A percentile compares a stretch with the other conserved stretches of the same genome.
Conservation (phyloP, 1,284 basidiomycete genomes). For the Volvariella surrecta region DNA sequence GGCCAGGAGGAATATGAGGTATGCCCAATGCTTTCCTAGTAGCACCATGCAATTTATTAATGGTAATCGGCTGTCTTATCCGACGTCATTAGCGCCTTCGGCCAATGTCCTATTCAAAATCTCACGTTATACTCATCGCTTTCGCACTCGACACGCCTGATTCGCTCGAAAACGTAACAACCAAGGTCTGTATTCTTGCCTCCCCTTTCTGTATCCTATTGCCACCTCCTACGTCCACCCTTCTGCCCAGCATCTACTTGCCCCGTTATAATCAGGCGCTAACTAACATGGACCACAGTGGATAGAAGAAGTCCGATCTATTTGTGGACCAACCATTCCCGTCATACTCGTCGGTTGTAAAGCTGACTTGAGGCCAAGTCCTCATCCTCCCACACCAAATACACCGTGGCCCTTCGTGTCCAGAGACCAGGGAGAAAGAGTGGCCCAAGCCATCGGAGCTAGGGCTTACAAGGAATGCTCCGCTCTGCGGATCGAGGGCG, state of each 20-base stretch:
- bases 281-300: too few relatives aligned
- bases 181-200: conserved; percentile 72
- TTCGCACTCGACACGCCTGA: conserved; percentile 96
- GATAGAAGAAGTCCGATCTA: conserved; percentile 93
- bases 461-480: conserved; percentile 92
- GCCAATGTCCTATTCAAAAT: conserved; percentile 95
- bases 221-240: conserved; percentile 10
- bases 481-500: conserved; percentile 85
- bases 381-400: conserved; percentile 31
- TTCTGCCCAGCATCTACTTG: conserved; percentile 8
- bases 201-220: conserved; percentile 9
- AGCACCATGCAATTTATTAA: conserved; percentile 6
- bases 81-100: conserved; percentile 91
- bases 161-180: conserved; percentile 90
- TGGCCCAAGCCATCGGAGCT: conserved; percentile 77
- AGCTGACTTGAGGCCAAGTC: conserved; percentile 64
- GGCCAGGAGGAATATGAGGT: too few relatives aligned
- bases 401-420: conserved; percentile 48
- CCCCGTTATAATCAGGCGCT: too few relatives aligned
- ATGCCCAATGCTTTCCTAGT: conserved; percentile 5
- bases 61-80: too few relatives aligned
- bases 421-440: conserved; percentile 67
- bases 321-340: conserved; percentile 80
- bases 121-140: conserved; percentile 97
- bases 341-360: conserved; percentile 86